Evolutionary conservation across 495 filamentous ascomycete genomes (phyloP), one percentile per base, ranked within the genome.

Genomic region (Evernia prunastri): DNA sequence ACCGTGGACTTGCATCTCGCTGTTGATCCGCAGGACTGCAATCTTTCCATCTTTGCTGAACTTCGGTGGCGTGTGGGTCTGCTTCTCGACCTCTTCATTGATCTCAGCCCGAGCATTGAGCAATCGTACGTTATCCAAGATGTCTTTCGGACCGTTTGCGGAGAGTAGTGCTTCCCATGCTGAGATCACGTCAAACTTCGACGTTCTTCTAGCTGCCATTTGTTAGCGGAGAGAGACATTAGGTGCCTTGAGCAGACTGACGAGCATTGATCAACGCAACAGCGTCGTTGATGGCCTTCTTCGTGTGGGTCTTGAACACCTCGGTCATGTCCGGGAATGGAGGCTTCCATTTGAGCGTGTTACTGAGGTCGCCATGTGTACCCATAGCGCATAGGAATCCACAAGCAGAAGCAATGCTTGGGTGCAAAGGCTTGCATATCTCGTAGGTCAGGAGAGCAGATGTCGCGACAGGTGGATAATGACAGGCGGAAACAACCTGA

Each of bases 291-390:
- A 86, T 67, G 3, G 78, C 72, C 66, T 82, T 84, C 67, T 83
- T 84, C 2, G 81, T 79, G 66, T 84, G 76, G 31, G 72, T 72
- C 65, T 85, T 85, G 63, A 85, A 80, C 0, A 78, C 75, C 12
- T 76, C 72, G 13, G 74, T 73, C 80, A 86, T 82, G 58, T 85
- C 79, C 10, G 83, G 83, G 63, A 86, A 84, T 3, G 84, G 84
- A 4, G 77, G 74, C 42, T 78, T 70, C 82, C 84, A 85, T 69
- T 84, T 83, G 27, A 86, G 45, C 6, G 77, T 76, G 47, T 77
- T 83, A 53, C 82, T 83, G 4, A 86, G 72, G 62, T 86, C 84
- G n/a, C 81, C 83, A 63, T 85, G 81, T 0, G 82, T 85, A 3
- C 84, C 84, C 60, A 86, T 79, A 4, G 74, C 75, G 61, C 80